phyloP scores from a whole-genome alignment of 2,329 filamentous ascomycete genomes.

The Aureobasidium sp. region DNA sequence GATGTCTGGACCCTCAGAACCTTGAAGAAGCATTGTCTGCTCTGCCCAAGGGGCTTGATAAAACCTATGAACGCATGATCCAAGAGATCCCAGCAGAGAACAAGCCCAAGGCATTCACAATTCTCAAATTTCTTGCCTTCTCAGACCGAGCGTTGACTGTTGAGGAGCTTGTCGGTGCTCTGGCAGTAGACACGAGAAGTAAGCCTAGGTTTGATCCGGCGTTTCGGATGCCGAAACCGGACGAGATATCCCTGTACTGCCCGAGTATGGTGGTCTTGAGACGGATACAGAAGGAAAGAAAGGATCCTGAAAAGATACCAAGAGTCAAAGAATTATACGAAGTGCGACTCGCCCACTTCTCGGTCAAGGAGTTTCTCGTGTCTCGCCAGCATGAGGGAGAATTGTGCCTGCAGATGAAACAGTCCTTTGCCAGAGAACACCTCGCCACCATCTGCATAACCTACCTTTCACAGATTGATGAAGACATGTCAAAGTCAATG shows the following conservation, averaged over 20 bases:
- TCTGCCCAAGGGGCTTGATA: neutral
- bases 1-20: neutral
- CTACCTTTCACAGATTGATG: neutral
- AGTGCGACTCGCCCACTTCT: neutral
- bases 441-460: neutral
- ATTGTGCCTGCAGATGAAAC: neutral
- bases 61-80: neutral
- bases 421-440: neutral
- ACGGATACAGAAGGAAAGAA: too few species aligned
- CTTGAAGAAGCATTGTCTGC: neutral
- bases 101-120: neutral
- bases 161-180: neutral
- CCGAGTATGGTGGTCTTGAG: too few species aligned
- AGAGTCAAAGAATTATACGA: neutral
- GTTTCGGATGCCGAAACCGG: neutral
- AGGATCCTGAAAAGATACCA: neutral
- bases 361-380: neutral
- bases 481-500: neutral
- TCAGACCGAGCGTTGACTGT: neutral
- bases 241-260: neutral
- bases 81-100: neutral
- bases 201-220: neutral
- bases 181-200: neutral
- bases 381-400: neutral
- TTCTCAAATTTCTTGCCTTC: neutral